phyloP scores from a whole-genome alignment of 108 stramenopile genomes.

The Cyclotella kingstonii region DNA sequence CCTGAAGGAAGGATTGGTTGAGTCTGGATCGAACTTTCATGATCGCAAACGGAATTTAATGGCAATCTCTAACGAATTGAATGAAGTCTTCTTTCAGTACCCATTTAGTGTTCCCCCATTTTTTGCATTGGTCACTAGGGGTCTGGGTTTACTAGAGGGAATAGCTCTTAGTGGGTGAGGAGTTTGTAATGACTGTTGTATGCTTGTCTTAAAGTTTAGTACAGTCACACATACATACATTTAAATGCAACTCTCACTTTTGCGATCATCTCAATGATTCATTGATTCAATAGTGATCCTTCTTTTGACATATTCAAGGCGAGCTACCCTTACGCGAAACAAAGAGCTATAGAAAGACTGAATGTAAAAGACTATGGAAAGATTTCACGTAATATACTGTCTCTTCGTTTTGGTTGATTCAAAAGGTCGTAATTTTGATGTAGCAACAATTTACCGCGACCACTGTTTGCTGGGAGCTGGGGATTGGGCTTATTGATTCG shows the following conservation, averaged over 20 bases:
- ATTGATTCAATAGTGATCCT: slow-evolving; percentile 62
- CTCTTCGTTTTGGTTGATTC: slow-evolving; percentile 1
- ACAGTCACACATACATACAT: too few relatives aligned
- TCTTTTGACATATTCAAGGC: slow-evolving; percentile 91
- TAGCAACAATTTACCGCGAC: too few relatives aligned
- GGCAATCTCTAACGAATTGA: slow-evolving; percentile 86
- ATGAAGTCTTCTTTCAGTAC: slow-evolving; percentile 86
- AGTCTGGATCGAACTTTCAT: slow-evolving; percentile 70
- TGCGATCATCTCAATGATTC: not conserved
- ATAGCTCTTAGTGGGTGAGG: slow-evolving; percentile 76
- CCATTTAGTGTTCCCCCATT: slow-evolving; percentile 90
- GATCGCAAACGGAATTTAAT: slow-evolving; percentile 72
- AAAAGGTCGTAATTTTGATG: too few relatives aligned
- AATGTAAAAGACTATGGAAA: slow-evolving; percentile 33
- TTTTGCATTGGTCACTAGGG: slow-evolving; percentile 90
- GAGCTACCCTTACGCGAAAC: slow-evolving; percentile 77
- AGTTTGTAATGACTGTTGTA: too few relatives aligned
- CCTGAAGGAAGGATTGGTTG: slow-evolving; percentile 72
- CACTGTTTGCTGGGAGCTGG: too few relatives aligned
- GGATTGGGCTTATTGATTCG: too few relatives aligned
- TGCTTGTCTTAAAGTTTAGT: too few relatives aligned
- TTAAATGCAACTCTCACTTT: too few relatives aligned
- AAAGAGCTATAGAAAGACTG: slow-evolving; percentile 51
- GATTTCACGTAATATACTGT: slow-evolving; percentile 22
- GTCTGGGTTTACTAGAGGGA: slow-evolving; percentile 87